Evolutionary conservation across 345 rosid species (phyloP), one percentile per base, ranked within the genome.

Genomic region (Brassica napus): DNA sequence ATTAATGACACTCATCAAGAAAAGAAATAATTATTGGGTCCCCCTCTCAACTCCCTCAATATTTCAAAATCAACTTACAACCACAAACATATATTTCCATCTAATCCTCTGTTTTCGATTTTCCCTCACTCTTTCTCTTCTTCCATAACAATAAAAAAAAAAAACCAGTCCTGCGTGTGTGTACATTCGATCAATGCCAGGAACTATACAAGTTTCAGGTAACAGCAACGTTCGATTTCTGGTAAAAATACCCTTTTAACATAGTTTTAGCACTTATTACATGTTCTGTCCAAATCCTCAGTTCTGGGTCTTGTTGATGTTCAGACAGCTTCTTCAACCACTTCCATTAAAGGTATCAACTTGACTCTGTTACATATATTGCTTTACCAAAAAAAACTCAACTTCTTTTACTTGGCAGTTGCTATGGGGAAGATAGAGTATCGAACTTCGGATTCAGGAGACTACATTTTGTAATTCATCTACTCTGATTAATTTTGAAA

Each of bases 161-260:
- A 54, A 1, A 54, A 15, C 9, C 8, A 39, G 44, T 39, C 61
- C n/a, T 71, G 67, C 72, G 73, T 39, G 52, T 32, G 71, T 54
- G 15, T 64, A 59, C 76, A 8, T 62, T 23, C 65, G 73, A 64
- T 68, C 44, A 75, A 94, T 94, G 98, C 98, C 98, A 71, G 98
- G 98, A 82, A 85, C 88, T 81, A 91, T 92, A 83, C 88, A 87
- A 80, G 93, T 94, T 78, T 89, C 95, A 89, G 97, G 97, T 92
- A 84, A 59, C 65, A 28, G 37, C 73, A 69, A 64, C 66, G 66
- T 78, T 86, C 70, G 15, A 69, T 73, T 32, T 47, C 69, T 49
- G 30, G 26, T 77, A 75, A 65, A 24, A 65, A 21, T 3, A 2
- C 68, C 35, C 24, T 16, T 37, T 35, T 12, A 60, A 11, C 63